phyloP scores from a whole-genome alignment of 371 early-diverging fungal genomes.

The Dichotomocladium elegans region DNA sequence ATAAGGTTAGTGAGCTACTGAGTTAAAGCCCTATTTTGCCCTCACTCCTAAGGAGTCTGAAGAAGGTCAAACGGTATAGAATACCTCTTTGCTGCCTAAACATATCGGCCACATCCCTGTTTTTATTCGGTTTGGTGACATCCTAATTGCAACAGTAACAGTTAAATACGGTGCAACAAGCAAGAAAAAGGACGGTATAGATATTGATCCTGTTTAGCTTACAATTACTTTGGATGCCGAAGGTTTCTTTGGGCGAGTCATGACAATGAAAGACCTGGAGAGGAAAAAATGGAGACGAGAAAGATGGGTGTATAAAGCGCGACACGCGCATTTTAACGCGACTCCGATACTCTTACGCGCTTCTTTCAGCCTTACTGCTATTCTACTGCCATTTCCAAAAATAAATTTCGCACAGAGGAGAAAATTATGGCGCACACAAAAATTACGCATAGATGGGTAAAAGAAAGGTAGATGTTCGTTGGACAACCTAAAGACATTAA shows the following conservation, averaged over 20 bases:
- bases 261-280: too few species aligned
- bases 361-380: too few species aligned
- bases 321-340: too few species aligned
- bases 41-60: too few species aligned
- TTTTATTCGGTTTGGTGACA: neutral
- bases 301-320: neutral
- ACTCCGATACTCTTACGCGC: too few species aligned
- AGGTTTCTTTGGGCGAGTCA: neutral
- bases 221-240: neutral
- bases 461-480: too few species aligned
- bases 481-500: too few species aligned
- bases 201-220: neutral
- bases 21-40: neutral
- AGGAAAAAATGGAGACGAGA: neutral
- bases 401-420: too few species aligned
- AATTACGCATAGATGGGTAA: too few species aligned
- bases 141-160: too few species aligned
- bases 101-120: conserved; percentile 1
- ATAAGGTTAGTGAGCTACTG: neutral
- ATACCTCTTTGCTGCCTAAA: conserved; percentile 4
- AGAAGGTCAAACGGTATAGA: neutral
- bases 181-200: neutral
- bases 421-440: too few species aligned
- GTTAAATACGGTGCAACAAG: neutral
- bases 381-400: too few species aligned